Base-by-base conservation (phyloP, 2,329 filamentous ascomycete species). In the Colletotrichum neosansevieriae region DNA sequence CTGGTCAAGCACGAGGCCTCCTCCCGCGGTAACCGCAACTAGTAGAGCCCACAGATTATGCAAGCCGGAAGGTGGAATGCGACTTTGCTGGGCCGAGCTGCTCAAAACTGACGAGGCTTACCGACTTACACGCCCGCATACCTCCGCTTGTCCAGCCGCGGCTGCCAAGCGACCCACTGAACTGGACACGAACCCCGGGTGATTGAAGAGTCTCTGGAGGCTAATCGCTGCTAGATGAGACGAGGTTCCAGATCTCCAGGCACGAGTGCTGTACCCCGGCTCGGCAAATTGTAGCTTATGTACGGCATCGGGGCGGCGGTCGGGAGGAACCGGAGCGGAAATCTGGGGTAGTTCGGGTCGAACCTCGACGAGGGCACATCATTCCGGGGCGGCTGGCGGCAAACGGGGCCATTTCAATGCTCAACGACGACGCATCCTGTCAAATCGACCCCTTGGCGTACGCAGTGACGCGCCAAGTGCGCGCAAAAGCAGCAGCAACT, bases 311-410 rank as follows among this genome's bases (percentile, higher is more conserved):
- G 65, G 65, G 54, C 53, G 42, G 65, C 34, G 47, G 47, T 68
- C 65, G 65, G 65, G 65, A 68, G 65, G 65, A 68, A 68, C 65
- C 65, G 65, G 65, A 68, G 65, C 60, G 38, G 65, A 64, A 68
- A 68, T 64, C 65, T 64, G 65, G 65, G 65, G 65, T 68, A 68
- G 54, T 12, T 67, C 65, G 65, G 65, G 65, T 68, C 47, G 65
- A 64, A 68, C 60, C 65, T 68, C 65, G 60, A 68, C 60, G 65
- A 64, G 53, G 60, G 64, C 65, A 60, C 45, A 68, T 58, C 65
- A 68, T 68, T 68, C 65, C 65, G 65, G 60, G 60, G 60, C 60
- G 38, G 65, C 51, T 49, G 60, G 54, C 60, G 65, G 65, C 65
- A 64, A 68, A 68, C 60, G 65, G 65, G 65, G 60, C 65, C 60